Percentiles rank a stretch among this genome's conserved stretches.
These are phyloP conservation scores for Babesia caballi DNA, from an alignment of 169 alveolate genomes.

Conservation along the genomic window DNA sequence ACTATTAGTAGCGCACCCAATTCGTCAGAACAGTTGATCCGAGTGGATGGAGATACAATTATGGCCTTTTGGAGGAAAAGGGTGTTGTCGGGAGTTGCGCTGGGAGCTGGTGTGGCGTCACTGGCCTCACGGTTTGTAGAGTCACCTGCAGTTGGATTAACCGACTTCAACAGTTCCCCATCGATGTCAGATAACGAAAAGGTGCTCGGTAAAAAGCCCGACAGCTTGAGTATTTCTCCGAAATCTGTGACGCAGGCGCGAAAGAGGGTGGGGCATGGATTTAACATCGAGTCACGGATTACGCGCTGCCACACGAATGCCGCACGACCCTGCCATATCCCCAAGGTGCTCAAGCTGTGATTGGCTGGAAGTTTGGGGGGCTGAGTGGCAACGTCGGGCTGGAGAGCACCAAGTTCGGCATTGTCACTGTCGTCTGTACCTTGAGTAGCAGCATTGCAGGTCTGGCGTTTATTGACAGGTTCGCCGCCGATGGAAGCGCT, in stretches of 20 bases:
- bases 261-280: constrained; percentile 40
- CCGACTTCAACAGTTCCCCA: neutral
- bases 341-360: constrained; percentile 2
- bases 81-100: constrained; percentile 3
- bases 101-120: neutral
- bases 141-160: neutral
- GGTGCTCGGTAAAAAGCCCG: neutral
- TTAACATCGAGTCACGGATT: constrained; percentile 14
- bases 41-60: neutral
- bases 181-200: neutral
- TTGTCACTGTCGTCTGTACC: too few species aligned
- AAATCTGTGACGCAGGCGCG: constrained; percentile 15
- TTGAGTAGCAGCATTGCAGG: neutral
- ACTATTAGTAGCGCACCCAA: constrained; percentile 61
- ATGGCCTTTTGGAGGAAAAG: constrained; percentile 6
- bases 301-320: constrained; percentile 58
- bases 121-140: neutral
- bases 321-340: constrained; percentile 52
- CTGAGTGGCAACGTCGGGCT: neutral
- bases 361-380: neutral
- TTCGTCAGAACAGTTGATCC: constrained; percentile 37
- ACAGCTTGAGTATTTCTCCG: constrained; percentile 5
- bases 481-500: neutral
- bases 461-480: neutral
- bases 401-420: too few species aligned